A percentile compares a stretch with the other conserved stretches of the same genome.
phyloP scores from a whole-genome alignment of 768 basidiomycete genomes.

The Coprinopsis marcescibilis region DNA sequence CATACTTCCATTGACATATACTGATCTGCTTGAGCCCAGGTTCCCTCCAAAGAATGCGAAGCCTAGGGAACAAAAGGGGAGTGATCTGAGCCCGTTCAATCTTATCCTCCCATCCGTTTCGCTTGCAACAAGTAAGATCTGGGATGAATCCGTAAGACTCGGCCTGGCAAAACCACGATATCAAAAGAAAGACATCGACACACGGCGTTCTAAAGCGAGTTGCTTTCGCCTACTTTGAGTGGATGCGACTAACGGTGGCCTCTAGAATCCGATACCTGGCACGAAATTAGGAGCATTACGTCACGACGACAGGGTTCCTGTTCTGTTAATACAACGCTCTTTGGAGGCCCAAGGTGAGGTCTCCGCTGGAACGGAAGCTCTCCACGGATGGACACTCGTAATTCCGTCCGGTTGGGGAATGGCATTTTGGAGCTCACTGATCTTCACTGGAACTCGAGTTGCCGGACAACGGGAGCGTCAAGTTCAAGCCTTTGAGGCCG shows the following conservation, averaged over 20 bases:
- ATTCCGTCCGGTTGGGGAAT: constrained; percentile 88
- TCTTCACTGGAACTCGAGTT: constrained; percentile 77
- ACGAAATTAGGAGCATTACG: constrained; percentile 57
- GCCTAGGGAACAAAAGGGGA: constrained; percentile 20
- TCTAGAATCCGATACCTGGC: constrained; percentile 79
- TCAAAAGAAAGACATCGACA: constrained; percentile 82
- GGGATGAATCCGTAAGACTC: constrained; percentile 56
- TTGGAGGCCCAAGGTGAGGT: constrained; percentile 32
- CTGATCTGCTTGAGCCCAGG: constrained; percentile 33
- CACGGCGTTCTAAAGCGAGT: constrained; percentile 67
- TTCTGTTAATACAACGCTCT: constrained; percentile 79
- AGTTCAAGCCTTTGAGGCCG: constrained; percentile 80
- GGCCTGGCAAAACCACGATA: constrained; percentile 56
- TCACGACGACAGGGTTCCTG: constrained; percentile 79
- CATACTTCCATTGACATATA: neutral
- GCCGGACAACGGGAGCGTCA: constrained; percentile 80
- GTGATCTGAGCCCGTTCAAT: constrained; percentile 22
- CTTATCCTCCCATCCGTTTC: constrained; percentile 48
- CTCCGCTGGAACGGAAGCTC: constrained; percentile 29
- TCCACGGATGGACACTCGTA: constrained; percentile 87
- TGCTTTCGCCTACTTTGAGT: neutral
- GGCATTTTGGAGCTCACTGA: constrained; percentile 81
- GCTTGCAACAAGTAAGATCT: constrained; percentile 65
- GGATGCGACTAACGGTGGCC: too few species aligned
- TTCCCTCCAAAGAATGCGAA: constrained; percentile 81